Conservation (phyloP, 2,329 filamentous ascomycete genomes). For the Verticillium albo-atrum region DNA sequence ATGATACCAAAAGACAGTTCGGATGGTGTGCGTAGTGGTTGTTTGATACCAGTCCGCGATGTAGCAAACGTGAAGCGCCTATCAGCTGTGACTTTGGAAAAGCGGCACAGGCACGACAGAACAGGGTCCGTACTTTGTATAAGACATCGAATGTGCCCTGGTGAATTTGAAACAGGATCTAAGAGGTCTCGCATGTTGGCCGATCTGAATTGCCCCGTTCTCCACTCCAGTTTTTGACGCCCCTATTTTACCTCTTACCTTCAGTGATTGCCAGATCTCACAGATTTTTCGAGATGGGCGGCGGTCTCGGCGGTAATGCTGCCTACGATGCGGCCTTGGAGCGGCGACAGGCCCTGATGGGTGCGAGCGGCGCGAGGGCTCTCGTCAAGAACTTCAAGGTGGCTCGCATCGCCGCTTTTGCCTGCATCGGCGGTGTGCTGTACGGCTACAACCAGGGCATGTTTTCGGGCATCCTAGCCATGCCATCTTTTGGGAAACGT, state of each 20-base stretch:
- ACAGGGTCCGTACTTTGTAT: no score
- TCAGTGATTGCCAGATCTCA: neutral
- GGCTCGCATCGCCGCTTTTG: constrained; percentile 56
- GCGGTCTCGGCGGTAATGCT: neutral
- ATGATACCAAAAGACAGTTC: no score
- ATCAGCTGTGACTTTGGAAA: no score
- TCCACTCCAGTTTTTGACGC: no score
- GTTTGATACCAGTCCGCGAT: no score
- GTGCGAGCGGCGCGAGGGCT: constrained; percentile 44
- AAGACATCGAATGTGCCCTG: no score
- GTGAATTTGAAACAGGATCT: no score
- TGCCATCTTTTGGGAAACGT: constrained; percentile 50
- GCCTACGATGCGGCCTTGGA: constrained; percentile 47
- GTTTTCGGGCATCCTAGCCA: constrained; percentile 64
- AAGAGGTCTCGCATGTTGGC: neutral
- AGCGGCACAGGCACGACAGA: no score
- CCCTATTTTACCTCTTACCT: no score
- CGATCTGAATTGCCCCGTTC: neutral
- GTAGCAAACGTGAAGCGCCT: no score
- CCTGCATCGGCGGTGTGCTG: constrained; percentile 57
- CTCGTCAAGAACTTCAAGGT: constrained; percentile 57
- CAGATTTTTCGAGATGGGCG: neutral
- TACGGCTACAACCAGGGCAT: constrained; percentile 65
- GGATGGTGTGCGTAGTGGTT: no score
- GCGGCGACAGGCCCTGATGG: constrained; percentile 50